Percentiles rank a stretch among this genome's conserved stretches.
These are phyloP conservation scores for Coemansia sp. DNA, from an alignment of 192 early-diverging fungal genomes.

Conservation along the genomic window DNA sequence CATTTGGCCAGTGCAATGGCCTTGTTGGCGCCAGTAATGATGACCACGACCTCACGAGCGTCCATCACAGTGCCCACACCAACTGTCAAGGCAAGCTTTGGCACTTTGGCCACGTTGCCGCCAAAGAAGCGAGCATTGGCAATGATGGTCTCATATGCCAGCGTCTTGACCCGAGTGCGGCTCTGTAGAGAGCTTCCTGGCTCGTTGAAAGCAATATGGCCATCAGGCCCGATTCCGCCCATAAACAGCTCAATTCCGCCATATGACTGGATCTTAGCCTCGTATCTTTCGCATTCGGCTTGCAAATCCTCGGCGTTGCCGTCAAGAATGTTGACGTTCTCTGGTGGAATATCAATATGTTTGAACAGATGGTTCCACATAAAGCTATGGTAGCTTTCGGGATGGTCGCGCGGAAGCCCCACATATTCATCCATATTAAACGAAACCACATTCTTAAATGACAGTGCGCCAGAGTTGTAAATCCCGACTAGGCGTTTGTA, in stretches of 20 bases:
- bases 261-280: slow-evolving; percentile 72
- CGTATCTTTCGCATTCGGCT: slow-evolving; percentile 75
- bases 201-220: slow-evolving; percentile 91
- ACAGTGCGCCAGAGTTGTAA: slow-evolving; percentile 64
- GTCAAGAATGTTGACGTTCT: slow-evolving; percentile 83
- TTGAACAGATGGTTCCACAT: slow-evolving; percentile 92
- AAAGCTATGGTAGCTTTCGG: slow-evolving; percentile 86
- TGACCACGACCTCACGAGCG: slow-evolving; percentile 76
- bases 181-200: slow-evolving; percentile 80
- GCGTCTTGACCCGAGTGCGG: slow-evolving; percentile 80
- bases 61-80: slow-evolving; percentile 90
- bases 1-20: slow-evolving; percentile 79
- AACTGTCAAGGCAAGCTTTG: slow-evolving; percentile 83
- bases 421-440: slow-evolving; percentile 94
- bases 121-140: slow-evolving; percentile 87
- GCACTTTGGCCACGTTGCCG: slow-evolving; percentile 76
- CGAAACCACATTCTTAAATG: slow-evolving; percentile 79
- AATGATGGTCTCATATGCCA: slow-evolving; percentile 85
- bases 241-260: slow-evolving; percentile 88
- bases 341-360: slow-evolving; percentile 76
- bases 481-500: slow-evolving; percentile 77
- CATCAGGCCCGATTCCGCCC: slow-evolving; percentile 88
- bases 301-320: slow-evolving; percentile 81
- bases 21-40: slow-evolving; percentile 86
- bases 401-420: slow-evolving; percentile 77